Evolutionary conservation across 371 early-diverging fungal species (phyloP), one percentile per base, ranked within the genome.

Genomic region (Entomophthora muscae): DNA sequence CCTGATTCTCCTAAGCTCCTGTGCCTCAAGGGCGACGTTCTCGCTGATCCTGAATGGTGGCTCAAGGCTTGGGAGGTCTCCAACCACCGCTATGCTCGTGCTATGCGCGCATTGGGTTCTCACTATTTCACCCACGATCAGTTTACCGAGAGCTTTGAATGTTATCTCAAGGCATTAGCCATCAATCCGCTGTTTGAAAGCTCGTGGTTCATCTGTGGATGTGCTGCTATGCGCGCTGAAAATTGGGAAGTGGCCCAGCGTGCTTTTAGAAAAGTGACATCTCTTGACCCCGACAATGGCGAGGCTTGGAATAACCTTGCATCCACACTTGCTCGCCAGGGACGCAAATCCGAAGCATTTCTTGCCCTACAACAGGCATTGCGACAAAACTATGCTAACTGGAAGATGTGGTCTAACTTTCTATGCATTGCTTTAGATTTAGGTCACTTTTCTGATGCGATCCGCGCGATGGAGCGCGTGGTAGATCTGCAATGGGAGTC

Each of bases 281-380:
- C 76, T 13, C 67, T 98, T 30, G 89, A 93, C 66, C 68, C 72
- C 55, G 84, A 85, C 65, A 92, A 94, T 68, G 88, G 86, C 30
- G 96, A 95, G 73, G 94, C 94, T 31, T 97, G 96, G 95, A 96
- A 86, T 70, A 98, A 98, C 71, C 71, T 96, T 64, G 91, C 94
- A 0, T 83, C 90, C 2, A 82, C 89, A 42, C 87, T 89, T 67
- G 69, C 92, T 57, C 79, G 73, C 17, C 71, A 78, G 67, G 79
- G 78, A 63, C 79, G 79, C 61, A 76, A 83, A 67, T 52, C 78
- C 56, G 90, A 90, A 57, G 96, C 95, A 0, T 88, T 83, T 69
- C 76, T 83, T 30, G 86, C 91, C 0, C 75, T 94, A 22, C 79
- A 83, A 63, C 89, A 92, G 71, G 94, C 93, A 0, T 68, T 90